Conservation (phyloP, 345 rosid species). For the Hevea brasiliensis region DNA sequence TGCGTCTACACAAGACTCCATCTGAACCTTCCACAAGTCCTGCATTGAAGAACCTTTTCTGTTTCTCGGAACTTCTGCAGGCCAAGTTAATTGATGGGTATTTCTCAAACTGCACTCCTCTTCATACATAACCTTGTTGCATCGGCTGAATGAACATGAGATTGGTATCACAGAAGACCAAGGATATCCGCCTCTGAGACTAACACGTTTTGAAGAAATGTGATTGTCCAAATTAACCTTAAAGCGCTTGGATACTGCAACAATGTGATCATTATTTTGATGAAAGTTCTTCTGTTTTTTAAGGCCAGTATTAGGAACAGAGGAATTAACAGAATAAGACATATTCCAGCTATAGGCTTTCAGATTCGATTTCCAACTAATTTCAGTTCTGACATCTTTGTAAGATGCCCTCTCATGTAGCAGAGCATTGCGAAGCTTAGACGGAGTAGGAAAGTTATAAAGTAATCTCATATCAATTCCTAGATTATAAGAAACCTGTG, state of each 20-base stretch:
- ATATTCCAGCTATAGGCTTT: conserved; percentile 31
- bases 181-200: conserved; percentile 21
- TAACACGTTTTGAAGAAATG: conserved; percentile 21
- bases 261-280: conserved; percentile 27
- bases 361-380: conserved; percentile 28
- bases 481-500: conserved; percentile 75
- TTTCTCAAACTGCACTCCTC: conserved; percentile 24
- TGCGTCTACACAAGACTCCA: conserved; percentile 95
- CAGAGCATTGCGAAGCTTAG: conserved; percentile 55
- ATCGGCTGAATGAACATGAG: conserved; percentile 67
- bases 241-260: conserved; percentile 43
- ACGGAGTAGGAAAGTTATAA: conserved; percentile 69
- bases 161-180: conserved; percentile 42
- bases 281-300: conserved; percentile 25
- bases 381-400: conserved; percentile 29
- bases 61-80: conserved; percentile 41
- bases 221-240: conserved; percentile 41
- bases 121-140: conserved; percentile 65
- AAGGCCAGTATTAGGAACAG: conserved; percentile 22
- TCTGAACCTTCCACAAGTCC: conserved; percentile 79
- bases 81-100: conserved; percentile 33
- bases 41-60: conserved; percentile 39
- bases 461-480: conserved; percentile 80
- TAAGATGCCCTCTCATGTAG: conserved; percentile 36
- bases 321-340: conserved; percentile 30